A percentile compares a stretch with the other conserved stretches of the same genome.
Evolutionary conservation across 176 grass and related monocot genomes (phyloP).

Genomic region (Ensete glaucum): DNA sequence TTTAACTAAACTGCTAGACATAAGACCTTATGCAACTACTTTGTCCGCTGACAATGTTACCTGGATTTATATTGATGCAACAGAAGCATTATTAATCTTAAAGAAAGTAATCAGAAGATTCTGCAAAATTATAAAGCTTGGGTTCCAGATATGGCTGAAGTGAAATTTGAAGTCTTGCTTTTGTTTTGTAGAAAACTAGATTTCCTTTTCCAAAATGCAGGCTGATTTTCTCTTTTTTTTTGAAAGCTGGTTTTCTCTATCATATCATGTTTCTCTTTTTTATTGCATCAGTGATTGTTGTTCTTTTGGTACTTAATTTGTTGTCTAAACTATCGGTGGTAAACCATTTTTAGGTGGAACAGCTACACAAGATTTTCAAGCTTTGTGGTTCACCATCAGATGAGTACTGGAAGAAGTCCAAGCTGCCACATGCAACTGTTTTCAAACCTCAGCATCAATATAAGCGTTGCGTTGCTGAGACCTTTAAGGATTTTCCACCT

Average conservation of each 20-base stretch:
- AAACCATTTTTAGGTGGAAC: conserved; percentile 43
- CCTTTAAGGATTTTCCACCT: conserved; percentile 55
- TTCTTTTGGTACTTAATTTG: neutral
- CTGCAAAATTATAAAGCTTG: neutral
- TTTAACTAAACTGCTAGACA: too few species aligned
- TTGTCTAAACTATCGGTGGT: neutral
- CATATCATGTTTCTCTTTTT: neutral
- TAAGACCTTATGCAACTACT: too few species aligned
- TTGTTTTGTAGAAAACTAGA: neutral
- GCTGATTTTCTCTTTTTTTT: neutral
- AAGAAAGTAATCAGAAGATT: neutral
- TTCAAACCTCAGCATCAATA: conserved; percentile 72
- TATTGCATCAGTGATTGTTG: neutral
- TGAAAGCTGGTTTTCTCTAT: neutral
- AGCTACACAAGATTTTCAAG: conserved; percentile 89
- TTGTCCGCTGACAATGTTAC: too few species aligned
- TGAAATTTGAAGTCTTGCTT: neutral
- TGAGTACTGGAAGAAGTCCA: conserved; percentile 62
- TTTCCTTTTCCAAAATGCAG: neutral
- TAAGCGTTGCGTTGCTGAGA: conserved; percentile 41
- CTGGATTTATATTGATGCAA: too few species aligned
- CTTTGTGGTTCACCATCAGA: conserved; percentile 75
- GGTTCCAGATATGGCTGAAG: neutral
- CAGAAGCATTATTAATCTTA: neutral
- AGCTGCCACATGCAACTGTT: conserved; percentile 54